Percentiles rank a stretch among this genome's conserved stretches.
phyloP scores from a whole-genome alignment of 2,329 filamentous ascomycete genomes.

The Cercospora beticola region DNA sequence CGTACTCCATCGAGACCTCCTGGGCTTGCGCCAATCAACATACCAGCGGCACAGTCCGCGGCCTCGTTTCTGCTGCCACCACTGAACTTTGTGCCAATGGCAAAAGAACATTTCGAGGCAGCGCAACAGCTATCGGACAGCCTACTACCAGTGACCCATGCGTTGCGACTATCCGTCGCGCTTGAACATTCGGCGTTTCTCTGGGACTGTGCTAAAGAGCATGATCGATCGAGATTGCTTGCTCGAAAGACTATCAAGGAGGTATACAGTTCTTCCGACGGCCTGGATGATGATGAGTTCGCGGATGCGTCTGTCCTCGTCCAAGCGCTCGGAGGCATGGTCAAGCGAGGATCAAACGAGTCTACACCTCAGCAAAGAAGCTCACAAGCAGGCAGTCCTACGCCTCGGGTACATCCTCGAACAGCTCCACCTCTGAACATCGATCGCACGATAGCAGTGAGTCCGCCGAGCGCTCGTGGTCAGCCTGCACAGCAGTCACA shows the following conservation, averaged over 20 bases:
- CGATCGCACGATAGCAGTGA: constrained; percentile 37
- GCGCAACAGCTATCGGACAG: constrained; percentile 72
- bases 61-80: constrained; percentile 77
- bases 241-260: constrained; percentile 83
- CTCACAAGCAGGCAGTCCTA: constrained; percentile 14
- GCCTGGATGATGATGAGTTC: constrained; percentile 94
- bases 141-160: constrained; percentile 82
- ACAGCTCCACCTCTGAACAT: constrained; percentile 18
- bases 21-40: constrained; percentile 38
- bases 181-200: constrained; percentile 91
- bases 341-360: constrained; percentile 64
- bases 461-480: constrained; percentile 24
- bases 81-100: constrained; percentile 78
- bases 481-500: constrained; percentile 7
- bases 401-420: constrained; percentile 11
- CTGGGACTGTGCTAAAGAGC: constrained; percentile 87
- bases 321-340: constrained; percentile 81
- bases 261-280: constrained; percentile 86
- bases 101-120: constrained; percentile 75
- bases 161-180: constrained; percentile 82
- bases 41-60: constrained; percentile 39
- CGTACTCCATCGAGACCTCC: constrained; percentile 44
- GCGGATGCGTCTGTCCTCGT: constrained; percentile 87
- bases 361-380: constrained; percentile 31
- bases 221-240: constrained; percentile 69